phyloP scores from a whole-genome alignment of 352 stramenopile species.

The Globisporangium heterothallicum region DNA sequence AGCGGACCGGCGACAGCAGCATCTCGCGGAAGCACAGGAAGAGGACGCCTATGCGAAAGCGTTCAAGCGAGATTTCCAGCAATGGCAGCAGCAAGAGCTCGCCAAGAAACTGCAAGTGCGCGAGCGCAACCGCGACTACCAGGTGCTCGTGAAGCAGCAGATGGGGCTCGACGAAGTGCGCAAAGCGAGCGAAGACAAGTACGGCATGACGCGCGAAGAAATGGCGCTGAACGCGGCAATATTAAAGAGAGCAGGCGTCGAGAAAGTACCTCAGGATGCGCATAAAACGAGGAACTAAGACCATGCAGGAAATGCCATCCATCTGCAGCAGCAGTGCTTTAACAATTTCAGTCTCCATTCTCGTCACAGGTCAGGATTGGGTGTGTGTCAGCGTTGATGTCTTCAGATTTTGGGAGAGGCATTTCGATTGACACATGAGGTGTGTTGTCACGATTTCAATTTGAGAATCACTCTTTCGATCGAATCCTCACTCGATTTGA shows the following conservation, averaged over 20 bases:
- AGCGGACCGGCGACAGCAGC: conserved; percentile 27
- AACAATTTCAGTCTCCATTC: too few species aligned
- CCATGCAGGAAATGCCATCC: too few species aligned
- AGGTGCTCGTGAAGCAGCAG: conserved; percentile 41
- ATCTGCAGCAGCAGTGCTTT: too few species aligned
- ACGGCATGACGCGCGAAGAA: conserved; percentile 58
- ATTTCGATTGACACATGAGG: too few species aligned
- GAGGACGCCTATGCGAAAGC: conserved; percentile 37
- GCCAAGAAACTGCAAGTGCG: conserved; percentile 22
- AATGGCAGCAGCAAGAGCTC: conserved; percentile 37
- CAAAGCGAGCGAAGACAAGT: conserved; percentile 47
- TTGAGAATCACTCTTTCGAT: too few species aligned
- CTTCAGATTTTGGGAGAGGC: too few species aligned
- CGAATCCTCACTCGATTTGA: too few species aligned
- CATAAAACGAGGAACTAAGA: conserved; percentile 1
- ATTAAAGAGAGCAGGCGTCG: conserved; percentile 30
- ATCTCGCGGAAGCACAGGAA: conserved; percentile 21
- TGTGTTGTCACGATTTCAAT: too few species aligned
- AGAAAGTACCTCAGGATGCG: conserved; percentile 6
- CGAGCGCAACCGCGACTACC: conserved; percentile 33
- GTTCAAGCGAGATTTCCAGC: conserved; percentile 40
- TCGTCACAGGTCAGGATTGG: too few species aligned
- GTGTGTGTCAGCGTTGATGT: too few species aligned
- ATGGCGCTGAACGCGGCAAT: conserved; percentile 51
- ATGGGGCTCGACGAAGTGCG: conserved; percentile 36